A percentile compares a stretch with the other conserved stretches of the same genome.
Conservation (phyloP, 2,329 filamentous ascomycete species). For the Aspergillus carbonarius region DNA sequence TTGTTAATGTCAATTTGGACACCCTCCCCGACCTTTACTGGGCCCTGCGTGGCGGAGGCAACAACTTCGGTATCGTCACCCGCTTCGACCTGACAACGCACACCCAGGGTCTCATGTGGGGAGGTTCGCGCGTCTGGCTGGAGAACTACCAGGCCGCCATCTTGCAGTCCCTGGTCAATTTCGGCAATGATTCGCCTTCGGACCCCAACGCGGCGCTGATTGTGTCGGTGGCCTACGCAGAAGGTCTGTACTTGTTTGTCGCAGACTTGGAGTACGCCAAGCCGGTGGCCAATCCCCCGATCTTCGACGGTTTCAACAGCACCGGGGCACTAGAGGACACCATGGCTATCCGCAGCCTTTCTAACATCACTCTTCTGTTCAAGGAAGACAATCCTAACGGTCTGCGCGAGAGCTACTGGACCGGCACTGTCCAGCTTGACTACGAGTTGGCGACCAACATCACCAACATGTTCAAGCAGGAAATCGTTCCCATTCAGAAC, state of each 20-base stretch:
- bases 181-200: slow-evolving; percentile 19
- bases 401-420: slow-evolving; percentile 35
- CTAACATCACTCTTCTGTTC: slow-evolving; percentile 37
- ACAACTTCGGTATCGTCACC: slow-evolving; percentile 42
- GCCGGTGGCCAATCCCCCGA: slow-evolving; percentile 35
- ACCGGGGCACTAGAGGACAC: slow-evolving; percentile 33
- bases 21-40: slow-evolving; percentile 40
- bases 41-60: slow-evolving; percentile 43
- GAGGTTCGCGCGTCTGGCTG: slow-evolving; percentile 34
- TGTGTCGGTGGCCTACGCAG: slow-evolving; percentile 30
- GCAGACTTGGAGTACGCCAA: slow-evolving; percentile 41
- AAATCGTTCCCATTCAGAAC: background rate
- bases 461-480: slow-evolving; percentile 3
- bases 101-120: slow-evolving; percentile 41
- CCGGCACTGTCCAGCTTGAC: slow-evolving; percentile 32
- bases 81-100: slow-evolving; percentile 43
- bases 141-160: slow-evolving; percentile 29
- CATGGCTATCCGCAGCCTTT: slow-evolving; percentile 28
- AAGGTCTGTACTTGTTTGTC: slow-evolving; percentile 28
- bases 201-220: slow-evolving; percentile 38
- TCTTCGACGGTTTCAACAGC: slow-evolving; percentile 39
- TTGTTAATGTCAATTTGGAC: slow-evolving; percentile 33
- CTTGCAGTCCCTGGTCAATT: slow-evolving; percentile 34
- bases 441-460: slow-evolving; percentile 26
- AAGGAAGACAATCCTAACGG: slow-evolving; percentile 34